Evolutionary conservation across 225 moss, liverwort and hornwort species (phyloP).

Genomic region (Marchantia paleacea): DNA sequence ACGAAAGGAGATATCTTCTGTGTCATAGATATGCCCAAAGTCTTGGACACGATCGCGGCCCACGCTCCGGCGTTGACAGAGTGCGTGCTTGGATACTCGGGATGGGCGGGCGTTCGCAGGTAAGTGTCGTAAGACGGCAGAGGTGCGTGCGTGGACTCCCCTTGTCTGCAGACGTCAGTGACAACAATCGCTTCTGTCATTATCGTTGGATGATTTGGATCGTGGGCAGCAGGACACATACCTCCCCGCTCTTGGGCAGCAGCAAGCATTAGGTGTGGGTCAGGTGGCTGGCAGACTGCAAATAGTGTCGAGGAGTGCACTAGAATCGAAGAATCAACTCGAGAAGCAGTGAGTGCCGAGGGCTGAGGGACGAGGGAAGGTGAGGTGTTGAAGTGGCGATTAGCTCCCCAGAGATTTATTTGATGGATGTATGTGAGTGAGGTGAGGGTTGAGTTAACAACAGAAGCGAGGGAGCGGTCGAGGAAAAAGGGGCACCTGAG

Average conservation of each 20-base stretch:
- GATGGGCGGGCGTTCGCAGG: slow-evolving; percentile 56
- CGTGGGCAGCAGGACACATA: no score
- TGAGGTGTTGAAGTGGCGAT: neutral
- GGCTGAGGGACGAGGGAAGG: neutral
- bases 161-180: slow-evolving; percentile 44
- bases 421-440: neutral
- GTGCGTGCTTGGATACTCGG: slow-evolving; percentile 82
- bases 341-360: neutral
- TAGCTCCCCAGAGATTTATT: neutral
- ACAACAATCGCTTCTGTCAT: neutral
- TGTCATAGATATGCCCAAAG: slow-evolving; percentile 36
- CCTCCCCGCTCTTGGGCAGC: no score
- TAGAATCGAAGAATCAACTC: neutral
- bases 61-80: slow-evolving; percentile 58
- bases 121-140: slow-evolving; percentile 40
- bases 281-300: no score
- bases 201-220: no score
- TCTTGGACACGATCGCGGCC: slow-evolving; percentile 52
- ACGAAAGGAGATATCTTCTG: slow-evolving; percentile 37
- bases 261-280: no score
- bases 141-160: slow-evolving; percentile 55
- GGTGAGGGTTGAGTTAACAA: no score
- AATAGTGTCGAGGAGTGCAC: no score
- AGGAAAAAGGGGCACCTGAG: slow-evolving; percentile 22
- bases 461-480: neutral